Conservation (phyloP, 495 filamentous ascomycete genomes). For the Apiosordaria backusii region DNA sequence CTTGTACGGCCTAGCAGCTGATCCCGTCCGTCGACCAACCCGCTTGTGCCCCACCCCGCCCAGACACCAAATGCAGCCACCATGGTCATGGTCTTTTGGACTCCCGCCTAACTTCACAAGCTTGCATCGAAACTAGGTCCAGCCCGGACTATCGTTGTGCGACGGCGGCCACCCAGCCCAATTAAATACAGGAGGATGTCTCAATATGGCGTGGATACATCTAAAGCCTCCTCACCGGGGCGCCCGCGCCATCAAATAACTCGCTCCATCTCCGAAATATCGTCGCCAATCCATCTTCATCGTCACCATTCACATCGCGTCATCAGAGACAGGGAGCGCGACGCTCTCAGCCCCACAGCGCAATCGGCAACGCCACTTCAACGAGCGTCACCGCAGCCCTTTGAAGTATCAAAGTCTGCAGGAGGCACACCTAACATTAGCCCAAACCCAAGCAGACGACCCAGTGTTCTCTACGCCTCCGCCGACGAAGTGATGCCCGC, state of each 20-base stretch:
- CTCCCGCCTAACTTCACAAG: constrained; percentile 1
- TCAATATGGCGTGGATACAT: constrained; percentile 34
- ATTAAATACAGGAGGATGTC: constrained; percentile 28
- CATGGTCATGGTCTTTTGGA: constrained; percentile 3
- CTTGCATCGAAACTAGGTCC: background rate
- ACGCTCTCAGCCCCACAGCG: constrained; percentile 35
- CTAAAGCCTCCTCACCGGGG: constrained; percentile 34
- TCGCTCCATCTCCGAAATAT: constrained; percentile 49
- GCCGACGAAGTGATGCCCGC: constrained; percentile 26
- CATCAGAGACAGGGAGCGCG: constrained; percentile 30
- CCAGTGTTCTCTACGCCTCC: constrained; percentile 37
- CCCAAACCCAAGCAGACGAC: constrained; percentile 40
- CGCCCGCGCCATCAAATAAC: constrained; percentile 47
- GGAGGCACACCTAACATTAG: constrained; percentile 42
- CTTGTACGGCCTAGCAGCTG: background rate
- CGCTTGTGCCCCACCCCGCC: constrained; percentile 17
- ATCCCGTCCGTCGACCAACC: background rate
- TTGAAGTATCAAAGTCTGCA: constrained; percentile 39
- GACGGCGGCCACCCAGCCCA: constrained; percentile 10
- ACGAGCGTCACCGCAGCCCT: constrained; percentile 35
- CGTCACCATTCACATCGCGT: constrained; percentile 40
- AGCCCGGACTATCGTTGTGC: constrained; percentile 17
- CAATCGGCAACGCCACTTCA: constrained; percentile 28
- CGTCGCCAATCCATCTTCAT: constrained; percentile 45
- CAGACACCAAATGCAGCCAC: background rate